Evolutionary conservation across 257 asterid species (phyloP), one percentile per base, ranked within the genome.

Genomic region (Gentiana macrophylla): DNA sequence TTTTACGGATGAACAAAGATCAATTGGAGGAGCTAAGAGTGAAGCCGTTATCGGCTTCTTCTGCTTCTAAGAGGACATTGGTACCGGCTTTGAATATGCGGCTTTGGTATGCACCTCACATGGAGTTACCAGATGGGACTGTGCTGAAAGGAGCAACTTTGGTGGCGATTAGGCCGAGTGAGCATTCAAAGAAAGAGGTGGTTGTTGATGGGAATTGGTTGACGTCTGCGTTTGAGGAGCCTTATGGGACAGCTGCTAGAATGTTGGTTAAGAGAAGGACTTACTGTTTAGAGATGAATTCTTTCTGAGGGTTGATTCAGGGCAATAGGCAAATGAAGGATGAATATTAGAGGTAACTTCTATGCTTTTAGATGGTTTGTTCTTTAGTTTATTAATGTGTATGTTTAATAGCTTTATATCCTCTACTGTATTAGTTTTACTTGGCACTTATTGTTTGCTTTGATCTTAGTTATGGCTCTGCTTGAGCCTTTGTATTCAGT

Each of bases 261-360:
- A 82, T 84, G 94, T 62, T 88, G 86, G 75, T 80, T 56, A 88
- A 77, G 81, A 64, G 95, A 76, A 84, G 94, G 80, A 84, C 97
- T 15, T 84, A 84, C 55, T 88, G 94, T 73, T 70, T 88, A 67
- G 97, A 88, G 71, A 88, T 88, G 95, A 88, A 88, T 84, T 82
- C 97, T 2, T 88, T 88, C 66, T 88, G 79, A 80, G 2, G 10
- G 36, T 24, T 57, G 50, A 15, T 43, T 57, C 35, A 1, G 4
- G 2, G 37, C 24, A 15, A 13, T 35, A 36, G 46, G 37, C 61
- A 9, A 53, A 10, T 37, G n/a, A 55, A 32, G 56, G 15, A 50
- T 37, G 65, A 12, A 36, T 8, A 2, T 50, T 10, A 0, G 5
- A 48, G 71, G 71, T 66, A 59, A 47, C 12, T 1, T 13, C 9